phyloP scores from a whole-genome alignment of 2,329 filamentous ascomycete species.

The Rutstroemia sydowiana region DNA sequence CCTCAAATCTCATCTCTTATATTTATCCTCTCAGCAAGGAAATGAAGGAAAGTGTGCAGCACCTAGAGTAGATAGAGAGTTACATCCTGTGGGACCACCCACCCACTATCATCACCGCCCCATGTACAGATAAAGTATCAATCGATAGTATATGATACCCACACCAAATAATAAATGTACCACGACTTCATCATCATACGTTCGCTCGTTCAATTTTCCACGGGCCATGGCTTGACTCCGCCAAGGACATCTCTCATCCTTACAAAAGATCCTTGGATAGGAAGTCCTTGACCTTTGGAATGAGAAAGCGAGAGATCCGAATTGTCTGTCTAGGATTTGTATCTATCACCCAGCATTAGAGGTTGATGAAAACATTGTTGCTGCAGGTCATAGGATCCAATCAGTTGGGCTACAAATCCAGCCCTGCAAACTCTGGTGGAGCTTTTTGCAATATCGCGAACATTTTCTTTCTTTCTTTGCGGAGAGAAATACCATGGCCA shows the following conservation, averaged over 20 bases:
- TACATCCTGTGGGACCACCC: too few species aligned
- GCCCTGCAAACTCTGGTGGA: constrained; percentile 2
- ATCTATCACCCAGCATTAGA: too few species aligned
- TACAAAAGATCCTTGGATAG: neutral
- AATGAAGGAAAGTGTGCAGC: neutral
- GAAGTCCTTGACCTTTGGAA: too few species aligned
- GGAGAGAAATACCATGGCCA: neutral
- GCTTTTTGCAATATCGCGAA: neutral
- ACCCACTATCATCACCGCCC: too few species aligned
- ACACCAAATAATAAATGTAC: neutral
- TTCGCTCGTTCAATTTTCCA: neutral
- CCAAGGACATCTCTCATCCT: neutral
- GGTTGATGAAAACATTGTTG: neutral
- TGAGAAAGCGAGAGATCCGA: neutral
- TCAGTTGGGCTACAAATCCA: constrained; percentile 3
- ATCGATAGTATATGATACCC: neutral
- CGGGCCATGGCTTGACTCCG: too few species aligned
- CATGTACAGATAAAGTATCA: too few species aligned
- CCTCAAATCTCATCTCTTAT: neutral
- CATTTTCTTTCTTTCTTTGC: neutral
- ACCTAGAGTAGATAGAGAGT: too few species aligned
- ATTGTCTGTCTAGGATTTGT: neutral
- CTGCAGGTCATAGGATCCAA: constrained; percentile 9
- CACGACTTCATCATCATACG: neutral
- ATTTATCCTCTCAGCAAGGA: neutral